Evolutionary conservation across 2,329 filamentous ascomycete genomes (phyloP), one percentile per base, ranked within the genome.

Genomic region (Diaporthe sp.): DNA sequence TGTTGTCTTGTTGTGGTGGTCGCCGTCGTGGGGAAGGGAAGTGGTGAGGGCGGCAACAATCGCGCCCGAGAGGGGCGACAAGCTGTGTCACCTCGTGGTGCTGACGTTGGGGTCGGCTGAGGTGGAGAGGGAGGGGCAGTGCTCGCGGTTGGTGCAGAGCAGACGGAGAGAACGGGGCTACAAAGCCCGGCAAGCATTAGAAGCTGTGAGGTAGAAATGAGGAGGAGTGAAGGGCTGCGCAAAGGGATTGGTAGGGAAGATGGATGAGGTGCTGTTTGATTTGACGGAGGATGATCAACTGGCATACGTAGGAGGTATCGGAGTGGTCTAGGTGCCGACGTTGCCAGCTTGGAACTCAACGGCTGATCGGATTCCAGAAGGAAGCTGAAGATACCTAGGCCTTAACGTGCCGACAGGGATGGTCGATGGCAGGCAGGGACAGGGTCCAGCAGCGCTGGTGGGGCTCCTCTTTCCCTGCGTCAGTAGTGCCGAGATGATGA

Each of bases 71-170:
- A 71, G 55, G 54, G 54, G 40, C 30, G n/a, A 30, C 47, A 38
- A 60, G 33, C 30, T 64, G 57, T 58, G 57, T 64, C 35, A 61
- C 57, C 35, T 22, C 9, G 8, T 38, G 33, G 45, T 10, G 42
- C 66, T 72, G 70, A 64, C 57, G 70, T 72, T 72, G 57, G 57
- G 57, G 47, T 54, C n/a, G 64, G 70, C 25, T 25, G 47, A 72
- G 70, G 57, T 72, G 42, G 45, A 33, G 70, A 60, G 47, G 70
- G 70, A 60, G 47, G 70, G 70, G 70, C 70, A 42, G 60, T 55
- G 45, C 57, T 72, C 19, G 42, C n/a, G 2, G 64, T 68, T 68
- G 64, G 64, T 54, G 47, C 64, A 22, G n/a, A 22, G n/a, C 35
- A 38, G 10, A 38, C 10, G 35, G 35, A 10, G 47, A 35, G n/a